phyloP scores from a whole-genome alignment of 139 green algal species.

The Zygnema cylindricum region DNA sequence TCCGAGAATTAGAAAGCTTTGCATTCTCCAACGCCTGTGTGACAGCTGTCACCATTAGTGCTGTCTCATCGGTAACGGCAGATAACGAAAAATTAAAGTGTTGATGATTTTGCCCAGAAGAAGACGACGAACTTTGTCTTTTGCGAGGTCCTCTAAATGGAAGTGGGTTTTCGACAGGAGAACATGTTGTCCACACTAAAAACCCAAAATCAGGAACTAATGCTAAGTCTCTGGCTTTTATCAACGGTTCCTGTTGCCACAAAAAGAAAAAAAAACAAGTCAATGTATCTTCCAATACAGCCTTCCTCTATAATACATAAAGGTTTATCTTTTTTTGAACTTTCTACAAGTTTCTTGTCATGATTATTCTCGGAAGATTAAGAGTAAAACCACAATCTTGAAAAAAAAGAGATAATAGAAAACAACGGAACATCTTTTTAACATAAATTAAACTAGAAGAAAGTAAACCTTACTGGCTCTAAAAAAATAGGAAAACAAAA shows the following conservation, averaged over 20 bases:
- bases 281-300: too few relatives aligned
- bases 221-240: slow-evolving; percentile 1
- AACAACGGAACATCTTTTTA: too few relatives aligned
- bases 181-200: slow-evolving; percentile 14
- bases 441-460: too few relatives aligned
- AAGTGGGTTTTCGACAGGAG: background rate
- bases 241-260: slow-evolving; percentile 18
- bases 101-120: background rate
- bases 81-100: background rate
- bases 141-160: background rate
- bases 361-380: too few relatives aligned
- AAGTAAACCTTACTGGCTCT: too few relatives aligned
- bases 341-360: too few relatives aligned
- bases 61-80: background rate
- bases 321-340: too few relatives aligned
- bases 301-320: too few relatives aligned
- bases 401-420: too few relatives aligned
- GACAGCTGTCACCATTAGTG: background rate
- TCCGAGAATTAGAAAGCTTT: background rate
- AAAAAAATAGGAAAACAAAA: too few relatives aligned
- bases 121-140: background rate
- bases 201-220: slow-evolving; percentile 31
- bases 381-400: too few relatives aligned
- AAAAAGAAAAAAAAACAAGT: too few relatives aligned
- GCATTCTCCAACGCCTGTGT: background rate